phyloP scores from a whole-genome alignment of 306 rosid species.

The Arachis hypogaea region DNA sequence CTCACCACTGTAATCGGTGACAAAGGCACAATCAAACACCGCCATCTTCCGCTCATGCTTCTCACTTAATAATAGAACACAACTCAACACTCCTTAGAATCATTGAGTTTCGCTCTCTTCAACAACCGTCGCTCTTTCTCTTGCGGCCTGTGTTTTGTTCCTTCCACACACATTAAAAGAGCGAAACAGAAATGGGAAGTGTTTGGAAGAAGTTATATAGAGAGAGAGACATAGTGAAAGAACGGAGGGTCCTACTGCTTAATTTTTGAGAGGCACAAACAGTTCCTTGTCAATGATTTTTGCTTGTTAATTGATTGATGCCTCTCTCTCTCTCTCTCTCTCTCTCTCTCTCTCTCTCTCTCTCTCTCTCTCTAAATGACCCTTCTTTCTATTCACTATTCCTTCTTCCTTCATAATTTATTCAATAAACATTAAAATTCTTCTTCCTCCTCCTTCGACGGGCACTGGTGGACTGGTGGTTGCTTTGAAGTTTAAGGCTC shows the following conservation, averaged over 20 bases:
- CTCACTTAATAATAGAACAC: constrained; percentile 15
- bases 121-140: not conserved
- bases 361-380: too few relatives aligned
- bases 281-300: constrained; percentile 61
- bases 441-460: constrained; percentile 8
- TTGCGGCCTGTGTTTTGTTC: constrained; percentile 30
- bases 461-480: constrained; percentile 16
- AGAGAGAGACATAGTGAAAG: constrained; percentile 36
- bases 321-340: not conserved
- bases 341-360: constrained; percentile 29
- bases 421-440: constrained; percentile 28
- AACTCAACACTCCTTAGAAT: constrained; percentile 19
- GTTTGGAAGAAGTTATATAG: not conserved
- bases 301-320: constrained; percentile 46
- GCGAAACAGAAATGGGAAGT: not conserved
- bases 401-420: constrained; percentile 33
- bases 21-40: constrained; percentile 21
- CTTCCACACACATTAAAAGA: not conserved
- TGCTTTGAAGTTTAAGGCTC: not conserved
- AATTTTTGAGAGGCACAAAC: constrained; percentile 63
- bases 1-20: constrained; percentile 20
- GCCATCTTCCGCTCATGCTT: constrained; percentile 21
- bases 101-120: constrained; percentile 34
- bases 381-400: not conserved
- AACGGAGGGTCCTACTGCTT: constrained; percentile 59